Evolutionary conservation across 1,284 basidiomycete genomes (phyloP).

Genomic region (Rhodofomes roseus): DNA sequence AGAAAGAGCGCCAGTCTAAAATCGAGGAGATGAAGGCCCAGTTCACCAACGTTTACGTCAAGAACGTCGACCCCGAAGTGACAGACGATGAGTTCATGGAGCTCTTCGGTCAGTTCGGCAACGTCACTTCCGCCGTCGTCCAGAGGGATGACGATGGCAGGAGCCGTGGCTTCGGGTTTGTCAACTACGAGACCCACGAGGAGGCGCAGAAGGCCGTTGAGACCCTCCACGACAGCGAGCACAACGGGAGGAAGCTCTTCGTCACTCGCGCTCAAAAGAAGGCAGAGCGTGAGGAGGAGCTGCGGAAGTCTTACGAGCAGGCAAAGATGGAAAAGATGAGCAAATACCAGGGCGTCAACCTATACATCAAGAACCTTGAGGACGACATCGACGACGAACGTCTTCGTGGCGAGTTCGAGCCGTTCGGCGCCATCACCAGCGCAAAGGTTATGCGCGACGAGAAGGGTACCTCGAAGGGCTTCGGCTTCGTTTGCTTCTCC

Average conservation of each 20-base stretch:
- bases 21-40: slow-evolving; percentile 96
- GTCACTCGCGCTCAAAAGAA: slow-evolving; percentile 99
- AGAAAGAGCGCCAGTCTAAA: slow-evolving; percentile 98
- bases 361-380: slow-evolving; percentile 98
- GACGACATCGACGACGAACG: slow-evolving; percentile 95
- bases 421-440: slow-evolving; percentile 96
- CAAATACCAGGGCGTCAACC: slow-evolving; percentile 99
- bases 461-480: slow-evolving; percentile 88
- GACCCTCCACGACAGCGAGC: slow-evolving; percentile 83
- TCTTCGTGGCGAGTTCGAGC: slow-evolving; percentile 92
- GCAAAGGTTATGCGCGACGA: slow-evolving; percentile 99
- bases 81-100: slow-evolving; percentile 86
- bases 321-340: slow-evolving; percentile 96
- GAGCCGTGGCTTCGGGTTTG: slow-evolving; percentile 97
- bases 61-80: slow-evolving; percentile 90
- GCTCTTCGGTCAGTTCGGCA: slow-evolving; percentile 81
- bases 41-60: slow-evolving; percentile 98
- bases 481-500: slow-evolving; percentile 99
- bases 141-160: slow-evolving; percentile 84
- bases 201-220: slow-evolving; percentile 92
- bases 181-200: slow-evolving; percentile 94
- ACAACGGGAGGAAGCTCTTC: slow-evolving; percentile 89
- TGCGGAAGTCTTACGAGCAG: slow-evolving; percentile 92
- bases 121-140: slow-evolving; percentile 87
- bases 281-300: slow-evolving; percentile 96